phyloP scores from a whole-genome alignment of 306 rosid genomes.

The Lathyrus tuberosus region DNA sequence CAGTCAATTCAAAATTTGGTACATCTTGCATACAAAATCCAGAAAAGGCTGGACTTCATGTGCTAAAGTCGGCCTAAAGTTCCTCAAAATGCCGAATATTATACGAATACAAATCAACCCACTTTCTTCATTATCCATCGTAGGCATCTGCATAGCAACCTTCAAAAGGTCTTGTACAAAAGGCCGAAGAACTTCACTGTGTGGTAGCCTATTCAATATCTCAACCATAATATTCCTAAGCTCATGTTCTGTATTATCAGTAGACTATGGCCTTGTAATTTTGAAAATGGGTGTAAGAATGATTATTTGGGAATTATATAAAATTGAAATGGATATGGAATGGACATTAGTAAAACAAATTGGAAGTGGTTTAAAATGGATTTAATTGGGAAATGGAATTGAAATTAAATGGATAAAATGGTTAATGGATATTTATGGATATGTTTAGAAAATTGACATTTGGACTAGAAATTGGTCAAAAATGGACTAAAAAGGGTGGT shows the following conservation, averaged over 20 bases:
- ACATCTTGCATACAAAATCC: conserved; percentile 91
- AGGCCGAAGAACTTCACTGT: conserved; percentile 96
- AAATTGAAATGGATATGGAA: too few relatives aligned
- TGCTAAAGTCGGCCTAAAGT: conserved; percentile 87
- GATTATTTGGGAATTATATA: too few relatives aligned
- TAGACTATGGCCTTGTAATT: conserved; percentile 80
- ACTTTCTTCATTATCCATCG: conserved; percentile 92
- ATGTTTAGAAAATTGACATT: too few relatives aligned
- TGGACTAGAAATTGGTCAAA: too few relatives aligned
- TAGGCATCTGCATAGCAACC: conserved; percentile 91
- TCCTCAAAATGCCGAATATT: conserved; percentile 88
- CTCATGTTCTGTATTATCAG: conserved; percentile 82
- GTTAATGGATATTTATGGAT: too few relatives aligned
- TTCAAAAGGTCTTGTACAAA: conserved; percentile 93
- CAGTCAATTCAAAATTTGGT: conserved; percentile 84
- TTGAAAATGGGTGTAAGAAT: too few relatives aligned
- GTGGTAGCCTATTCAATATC: conserved; percentile 94
- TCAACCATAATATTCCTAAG: too few relatives aligned
- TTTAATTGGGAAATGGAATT: too few relatives aligned
- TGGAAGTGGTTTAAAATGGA: too few relatives aligned
- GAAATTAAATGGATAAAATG: too few relatives aligned
- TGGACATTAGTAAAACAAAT: too few relatives aligned
- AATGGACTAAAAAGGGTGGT: too few relatives aligned
- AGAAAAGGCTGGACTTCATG: conserved; percentile 91
- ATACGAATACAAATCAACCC: conserved; percentile 88